These are phyloP conservation scores for Neofusicoccum ribis DNA, from an alignment of 2,329 filamentous ascomycete species.

Conservation along the genomic window DNA sequence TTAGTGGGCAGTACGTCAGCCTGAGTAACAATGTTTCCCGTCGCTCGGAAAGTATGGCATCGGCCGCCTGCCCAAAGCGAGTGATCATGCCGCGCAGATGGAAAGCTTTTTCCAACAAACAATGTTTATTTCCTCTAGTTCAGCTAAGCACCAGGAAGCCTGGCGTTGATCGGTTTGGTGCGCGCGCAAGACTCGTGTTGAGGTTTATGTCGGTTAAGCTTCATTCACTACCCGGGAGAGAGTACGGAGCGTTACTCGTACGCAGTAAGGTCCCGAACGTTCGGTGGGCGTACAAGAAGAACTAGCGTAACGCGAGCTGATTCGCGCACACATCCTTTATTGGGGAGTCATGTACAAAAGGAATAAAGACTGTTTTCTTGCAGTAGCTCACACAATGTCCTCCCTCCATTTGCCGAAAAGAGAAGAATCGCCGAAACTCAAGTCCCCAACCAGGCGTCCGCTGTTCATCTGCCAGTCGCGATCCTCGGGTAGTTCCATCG, in stretches of 20 bases:
- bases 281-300: neutral
- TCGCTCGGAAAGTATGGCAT: neutral
- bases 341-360: neutral
- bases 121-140: neutral
- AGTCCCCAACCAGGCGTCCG: neutral
- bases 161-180: neutral
- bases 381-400: neutral
- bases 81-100: neutral
- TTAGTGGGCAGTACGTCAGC: neutral
- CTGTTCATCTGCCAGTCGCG: neutral
- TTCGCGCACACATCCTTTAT: neutral
- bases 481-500: neutral
- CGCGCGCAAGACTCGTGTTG: neutral
- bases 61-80: neutral
- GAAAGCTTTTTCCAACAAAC: neutral
- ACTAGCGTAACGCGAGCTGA: neutral
- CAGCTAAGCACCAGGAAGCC: neutral
- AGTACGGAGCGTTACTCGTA: neutral
- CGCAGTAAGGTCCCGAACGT: neutral
- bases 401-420: neutral
- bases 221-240: neutral
- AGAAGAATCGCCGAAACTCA: neutral
- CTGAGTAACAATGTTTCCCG: neutral
- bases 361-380: neutral
- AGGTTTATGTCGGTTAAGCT: neutral